A percentile compares a stretch with the other conserved stretches of the same genome.
phyloP scores from a whole-genome alignment of 345 rosid genomes.

The Citrus australasica region DNA sequence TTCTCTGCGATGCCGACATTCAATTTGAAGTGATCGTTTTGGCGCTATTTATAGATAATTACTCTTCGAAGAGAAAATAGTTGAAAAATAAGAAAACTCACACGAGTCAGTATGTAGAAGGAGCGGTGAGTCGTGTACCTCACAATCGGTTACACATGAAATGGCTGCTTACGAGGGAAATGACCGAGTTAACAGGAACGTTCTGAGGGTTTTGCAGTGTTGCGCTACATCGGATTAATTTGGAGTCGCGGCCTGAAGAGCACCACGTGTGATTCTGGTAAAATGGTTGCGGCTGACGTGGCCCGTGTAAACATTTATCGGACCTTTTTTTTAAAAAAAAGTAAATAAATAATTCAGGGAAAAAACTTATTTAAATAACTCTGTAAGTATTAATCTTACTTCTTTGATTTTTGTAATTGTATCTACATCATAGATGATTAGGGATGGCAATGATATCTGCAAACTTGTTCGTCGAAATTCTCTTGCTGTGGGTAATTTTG shows the following conservation, averaged over 20 bases:
- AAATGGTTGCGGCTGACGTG: not conserved
- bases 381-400: too few species aligned
- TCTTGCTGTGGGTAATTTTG: too few species aligned
- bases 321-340: too few species aligned
- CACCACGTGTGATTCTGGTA: not conserved
- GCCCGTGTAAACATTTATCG: too few species aligned
- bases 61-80: not conserved
- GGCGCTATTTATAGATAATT: not conserved
- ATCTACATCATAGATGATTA: too few species aligned
- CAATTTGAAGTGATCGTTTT: slow-evolving; percentile 1
- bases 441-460: rapidly evolving
- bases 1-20: slow-evolving; percentile 42
- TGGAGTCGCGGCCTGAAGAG: not conserved
- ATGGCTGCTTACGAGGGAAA: not conserved
- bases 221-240: not conserved
- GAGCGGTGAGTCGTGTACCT: not conserved
- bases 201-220: not conserved
- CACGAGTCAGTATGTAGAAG: not conserved
- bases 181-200: not conserved
- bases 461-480: rapidly evolving
- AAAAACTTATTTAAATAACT: too few species aligned
- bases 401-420: too few species aligned
- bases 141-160: not conserved
- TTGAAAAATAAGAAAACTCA: not conserved
- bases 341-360: too few species aligned